Evolutionary conservation across 2,329 filamentous ascomycete species (phyloP).

Genomic region (Didymella pinodella): DNA sequence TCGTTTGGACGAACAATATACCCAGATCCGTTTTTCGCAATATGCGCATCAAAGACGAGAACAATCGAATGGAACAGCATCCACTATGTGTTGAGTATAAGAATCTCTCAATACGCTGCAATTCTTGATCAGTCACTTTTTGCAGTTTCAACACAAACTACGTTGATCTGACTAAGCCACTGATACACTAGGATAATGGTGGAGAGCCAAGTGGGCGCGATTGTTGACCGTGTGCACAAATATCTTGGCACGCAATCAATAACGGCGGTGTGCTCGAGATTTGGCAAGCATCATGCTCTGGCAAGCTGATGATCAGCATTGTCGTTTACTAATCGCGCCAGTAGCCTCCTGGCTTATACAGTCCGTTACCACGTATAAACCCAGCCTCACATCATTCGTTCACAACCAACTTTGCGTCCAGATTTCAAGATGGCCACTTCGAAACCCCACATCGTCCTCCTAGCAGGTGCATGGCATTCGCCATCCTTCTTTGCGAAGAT

Average conservation of each 20-base stretch:
- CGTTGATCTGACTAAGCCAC: neutral
- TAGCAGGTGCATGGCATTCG: slow-evolving; percentile 51
- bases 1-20: slow-evolving; percentile 23
- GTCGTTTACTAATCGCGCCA: neutral
- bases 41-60: neutral
- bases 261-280: neutral
- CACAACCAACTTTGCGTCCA: too few species aligned
- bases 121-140: too few species aligned
- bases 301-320: neutral
- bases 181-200: neutral
- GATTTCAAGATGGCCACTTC: slow-evolving; percentile 22
- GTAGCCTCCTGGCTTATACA: neutral
- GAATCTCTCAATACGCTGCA: too few species aligned
- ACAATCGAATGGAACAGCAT: neutral
- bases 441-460: slow-evolving; percentile 46
- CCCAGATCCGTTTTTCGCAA: slow-evolving; percentile 17
- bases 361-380: neutral
- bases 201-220: slow-evolving; percentile 2
- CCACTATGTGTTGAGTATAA: too few species aligned
- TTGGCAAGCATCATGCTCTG: neutral
- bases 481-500: slow-evolving; percentile 40
- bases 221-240: neutral
- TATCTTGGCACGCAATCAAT: neutral
- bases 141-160: too few species aligned
- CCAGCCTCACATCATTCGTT: neutral